Conservation (phyloP, 345 rosid genomes). For the Eucalyptus erythrocorys region DNA sequence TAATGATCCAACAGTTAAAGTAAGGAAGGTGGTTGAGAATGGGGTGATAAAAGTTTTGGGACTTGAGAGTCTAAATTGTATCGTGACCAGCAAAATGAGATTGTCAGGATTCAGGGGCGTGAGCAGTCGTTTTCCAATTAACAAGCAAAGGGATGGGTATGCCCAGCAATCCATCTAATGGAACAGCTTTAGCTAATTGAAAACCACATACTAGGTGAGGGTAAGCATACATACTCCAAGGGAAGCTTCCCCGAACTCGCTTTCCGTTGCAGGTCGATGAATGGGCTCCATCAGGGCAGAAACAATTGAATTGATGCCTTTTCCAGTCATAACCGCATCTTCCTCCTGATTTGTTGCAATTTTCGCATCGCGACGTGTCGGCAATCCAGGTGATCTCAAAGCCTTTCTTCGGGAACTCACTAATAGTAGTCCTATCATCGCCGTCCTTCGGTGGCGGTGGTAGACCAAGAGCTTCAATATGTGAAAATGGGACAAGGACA, state of each 20-base stretch:
- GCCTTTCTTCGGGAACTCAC: background rate
- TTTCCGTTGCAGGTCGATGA: background rate
- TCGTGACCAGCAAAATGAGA: no score
- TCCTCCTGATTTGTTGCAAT: background rate
- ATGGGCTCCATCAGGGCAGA: background rate
- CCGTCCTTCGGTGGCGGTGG: background rate
- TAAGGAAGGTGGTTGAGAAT: no score
- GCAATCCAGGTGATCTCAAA: background rate
- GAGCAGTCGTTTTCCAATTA: background rate
- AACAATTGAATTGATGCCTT: background rate
- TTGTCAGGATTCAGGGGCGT: no score
- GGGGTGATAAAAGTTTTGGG: no score
- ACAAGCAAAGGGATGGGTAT: background rate
- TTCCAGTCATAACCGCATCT: background rate
- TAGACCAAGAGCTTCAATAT: rapidly evolving
- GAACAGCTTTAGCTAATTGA: background rate
- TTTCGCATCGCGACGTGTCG: background rate
- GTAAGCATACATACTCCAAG: background rate
- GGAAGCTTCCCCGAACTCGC: no score
- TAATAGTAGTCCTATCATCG: background rate
- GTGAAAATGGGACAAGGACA: background rate
- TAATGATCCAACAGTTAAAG: no score
- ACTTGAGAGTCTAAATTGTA: no score
- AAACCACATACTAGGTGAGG: background rate
- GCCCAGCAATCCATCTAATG: background rate